Evolutionary conservation across 2,329 filamentous ascomycete species (phyloP), one percentile per base, ranked within the genome.

Genomic region (Cytospora mali): DNA sequence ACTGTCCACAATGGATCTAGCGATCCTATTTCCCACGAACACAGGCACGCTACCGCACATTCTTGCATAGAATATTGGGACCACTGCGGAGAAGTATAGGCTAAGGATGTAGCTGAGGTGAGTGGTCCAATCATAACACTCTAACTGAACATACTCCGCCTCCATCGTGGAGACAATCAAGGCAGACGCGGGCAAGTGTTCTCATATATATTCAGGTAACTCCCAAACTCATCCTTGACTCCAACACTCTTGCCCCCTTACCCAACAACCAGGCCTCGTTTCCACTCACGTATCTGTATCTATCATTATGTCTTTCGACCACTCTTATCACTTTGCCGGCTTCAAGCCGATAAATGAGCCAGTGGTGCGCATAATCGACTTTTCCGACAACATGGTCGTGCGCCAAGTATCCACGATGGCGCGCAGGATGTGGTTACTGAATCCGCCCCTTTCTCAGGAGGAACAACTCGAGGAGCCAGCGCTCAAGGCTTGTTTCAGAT

Each of bases 401-500:
- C 58, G 61, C 13, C 60, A 64, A 35, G 64, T 66, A 16, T 35
- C 60, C 13, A 66, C 64, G 4, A 59, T 61, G 62, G 58, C 64
- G 9, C 62, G 66, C 42, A 65, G 66, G 25, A 51, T 64, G 28
- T 67, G 66, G 64, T 58, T 66, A 11, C 35, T 66, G 29, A 62
- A 65, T 39, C 60, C 54, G 29, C 55, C 62, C 2, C 62, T 64
- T 1, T 42, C 66, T 27, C 39, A 61, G 31, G 61, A 58, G 35
- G 62, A 64, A 39, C n/a, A n/a, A n/a, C 62, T 53, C 25, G 56
- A 63, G 39, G 62, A 53, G 27, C n/a, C 31, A 2, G 52, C 53
- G 27, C 53, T 62, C 23, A 52, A 58, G 42, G 54, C 18, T 29
- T 58, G 58, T 48, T 59, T 64, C 21, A 48, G 51, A 23, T 18